Evolutionary conservation across 1,139 yeast genomes (phyloP).

Genomic region (Kluyveromyces sp.): DNA sequence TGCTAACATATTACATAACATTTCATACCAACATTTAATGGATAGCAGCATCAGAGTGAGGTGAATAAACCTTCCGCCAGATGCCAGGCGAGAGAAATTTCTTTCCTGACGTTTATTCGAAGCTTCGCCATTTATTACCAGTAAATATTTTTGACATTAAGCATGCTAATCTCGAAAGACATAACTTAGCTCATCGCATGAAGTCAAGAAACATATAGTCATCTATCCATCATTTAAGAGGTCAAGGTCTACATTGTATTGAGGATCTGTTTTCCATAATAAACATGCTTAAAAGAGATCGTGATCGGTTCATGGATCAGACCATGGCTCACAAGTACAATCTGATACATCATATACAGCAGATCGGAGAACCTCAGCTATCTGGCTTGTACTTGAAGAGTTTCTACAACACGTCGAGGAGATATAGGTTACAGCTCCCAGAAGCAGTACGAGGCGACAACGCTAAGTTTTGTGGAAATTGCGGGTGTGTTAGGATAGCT

Average conservation of each 20-base stretch:
- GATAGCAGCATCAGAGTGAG: too few relatives aligned
- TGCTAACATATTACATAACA: neutral
- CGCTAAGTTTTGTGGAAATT: conserved; percentile 39
- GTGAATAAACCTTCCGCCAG: too few relatives aligned
- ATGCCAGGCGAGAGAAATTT: too few relatives aligned
- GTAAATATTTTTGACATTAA: neutral
- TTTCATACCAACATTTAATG: too few relatives aligned
- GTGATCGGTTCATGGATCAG: conserved; percentile 24
- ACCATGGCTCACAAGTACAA: conserved; percentile 28
- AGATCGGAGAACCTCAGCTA: conserved; percentile 19
- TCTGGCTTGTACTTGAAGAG: conserved; percentile 29
- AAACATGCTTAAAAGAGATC: conserved; percentile 23
- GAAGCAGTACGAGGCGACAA: conserved; percentile 18
- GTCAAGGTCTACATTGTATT: neutral
- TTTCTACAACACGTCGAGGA: conserved; percentile 27
- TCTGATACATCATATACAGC: conserved; percentile 23
- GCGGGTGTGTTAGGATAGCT: conserved; percentile 43
- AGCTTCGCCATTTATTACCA: neutral
- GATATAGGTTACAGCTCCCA: conserved; percentile 26
- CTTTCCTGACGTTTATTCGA: neutral
- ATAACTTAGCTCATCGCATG: neutral
- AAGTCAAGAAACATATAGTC: neutral
- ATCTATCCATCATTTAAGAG: neutral
- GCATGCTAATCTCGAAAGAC: too few relatives aligned
- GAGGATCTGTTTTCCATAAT: neutral